Conservation (phyloP, 495 filamentous ascomycete genomes). For the Amorphotheca resinae region DNA sequence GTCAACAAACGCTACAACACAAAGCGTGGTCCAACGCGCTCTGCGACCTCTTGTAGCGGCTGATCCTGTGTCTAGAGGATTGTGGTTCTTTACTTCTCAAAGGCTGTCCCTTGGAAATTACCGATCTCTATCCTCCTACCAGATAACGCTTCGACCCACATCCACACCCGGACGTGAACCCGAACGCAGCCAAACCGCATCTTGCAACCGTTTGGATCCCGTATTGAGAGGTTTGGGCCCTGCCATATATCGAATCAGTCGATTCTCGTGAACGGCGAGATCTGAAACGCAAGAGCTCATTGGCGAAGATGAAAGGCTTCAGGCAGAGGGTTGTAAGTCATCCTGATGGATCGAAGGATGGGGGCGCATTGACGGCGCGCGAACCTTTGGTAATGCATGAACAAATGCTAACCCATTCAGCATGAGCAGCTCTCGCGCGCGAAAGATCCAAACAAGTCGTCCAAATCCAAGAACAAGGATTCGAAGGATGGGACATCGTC, state of each 20-base stretch:
- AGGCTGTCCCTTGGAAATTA: no score
- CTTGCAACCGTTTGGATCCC: no score
- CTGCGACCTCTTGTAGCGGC: not conserved
- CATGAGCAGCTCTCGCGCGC: slow-evolving; percentile 75
- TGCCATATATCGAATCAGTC: no score
- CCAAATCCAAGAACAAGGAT: slow-evolving; percentile 82
- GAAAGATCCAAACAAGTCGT: slow-evolving; percentile 84
- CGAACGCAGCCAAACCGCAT: no score
- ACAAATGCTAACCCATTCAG: slow-evolving; percentile 22
- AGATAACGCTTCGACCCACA: no score
- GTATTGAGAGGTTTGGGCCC: no score
- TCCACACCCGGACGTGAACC: no score
- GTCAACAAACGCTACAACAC: not conserved
- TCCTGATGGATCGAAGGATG: slow-evolving; percentile 1
- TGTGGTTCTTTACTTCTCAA: no score
- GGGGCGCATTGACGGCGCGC: not conserved
- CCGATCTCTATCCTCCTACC: no score
- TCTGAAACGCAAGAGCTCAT: slow-evolving; percentile 16
- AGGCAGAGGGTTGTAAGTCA: slow-evolving; percentile 91
- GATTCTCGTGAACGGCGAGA: no score
- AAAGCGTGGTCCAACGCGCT: not conserved
- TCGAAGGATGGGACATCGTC: slow-evolving; percentile 66
- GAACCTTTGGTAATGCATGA: slow-evolving; percentile 3
- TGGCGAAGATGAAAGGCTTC: slow-evolving; percentile 83
- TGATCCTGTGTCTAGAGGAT: not conserved